Base-by-base conservation (phyloP, 352 stramenopile genomes). In the Stramenopiles sp. region DNA sequence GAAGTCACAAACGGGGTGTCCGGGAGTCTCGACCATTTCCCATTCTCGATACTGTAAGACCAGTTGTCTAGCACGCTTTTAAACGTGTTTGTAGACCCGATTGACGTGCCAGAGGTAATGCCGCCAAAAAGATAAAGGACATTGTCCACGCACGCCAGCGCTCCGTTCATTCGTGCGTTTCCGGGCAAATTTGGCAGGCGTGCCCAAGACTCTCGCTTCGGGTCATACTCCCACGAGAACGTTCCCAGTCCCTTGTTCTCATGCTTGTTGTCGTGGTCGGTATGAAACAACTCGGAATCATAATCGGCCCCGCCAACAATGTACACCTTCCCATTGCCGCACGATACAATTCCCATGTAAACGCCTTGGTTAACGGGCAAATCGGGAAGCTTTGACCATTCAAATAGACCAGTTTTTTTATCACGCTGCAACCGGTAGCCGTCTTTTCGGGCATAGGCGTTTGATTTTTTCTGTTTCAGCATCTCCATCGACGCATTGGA, bases 211-310 rank as follows among this genome's bases (percentile, higher is more conserved):
- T 71, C 2, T 12, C 25, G 43, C 25, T 63, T 12, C 25, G 43
- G 43, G 35, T 2, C 6, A 6, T 6, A 71, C 35, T 71, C 2
- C 53, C 53, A 71, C 6, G 12, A 2, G 6, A 71, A 71, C 6
- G 4, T 6, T 35, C 2, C 53, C 12, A 71, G 1, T 35, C 6
- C 2, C 35, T 6, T 2, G 35, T 6, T 71, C 35, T 71, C 6
- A 35, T 6, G 4, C 6, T 71, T 6, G 31, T 33, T 71, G 35
- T 71, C 53, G 2, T 33, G 6, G 53, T 6, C 12, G 33, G 53
- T 71, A 71, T 71, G 53, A 71, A 71, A 71, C 6, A 35, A 33
- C 2, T 71, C 35, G 2, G 6, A 71, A 6, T 71, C 53, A 71
- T 71, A 71, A 71, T 71, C 53, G 35, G 53, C 2, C 33, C 53